A percentile compares a stretch with the other conserved stretches of the same genome.
phyloP scores from a whole-genome alignment of 2,329 filamentous ascomycete species.

The Kalaharituber pfeilii region DNA sequence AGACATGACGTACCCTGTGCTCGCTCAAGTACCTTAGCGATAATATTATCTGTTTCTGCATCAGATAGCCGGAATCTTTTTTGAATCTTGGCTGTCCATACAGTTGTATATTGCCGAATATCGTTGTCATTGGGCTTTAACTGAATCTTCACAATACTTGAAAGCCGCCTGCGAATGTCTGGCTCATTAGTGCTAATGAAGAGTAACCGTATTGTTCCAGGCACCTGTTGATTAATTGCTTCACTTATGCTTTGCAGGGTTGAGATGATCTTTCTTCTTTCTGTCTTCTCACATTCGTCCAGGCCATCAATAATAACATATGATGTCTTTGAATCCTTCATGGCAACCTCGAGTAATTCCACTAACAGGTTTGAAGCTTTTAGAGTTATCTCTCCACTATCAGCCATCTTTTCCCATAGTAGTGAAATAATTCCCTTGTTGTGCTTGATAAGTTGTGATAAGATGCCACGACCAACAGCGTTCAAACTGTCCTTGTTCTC shows the following conservation, averaged over 20 bases:
- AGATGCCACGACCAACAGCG: conserved; percentile 24
- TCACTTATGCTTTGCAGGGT: conserved; percentile 22
- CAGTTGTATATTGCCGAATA: conserved; percentile 22
- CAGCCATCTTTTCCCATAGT: conserved; percentile 23
- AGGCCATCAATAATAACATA: conserved; percentile 33
- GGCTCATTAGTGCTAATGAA: conserved; percentile 25
- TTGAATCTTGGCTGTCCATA: conserved; percentile 19
- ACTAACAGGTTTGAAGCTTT: conserved; percentile 19
- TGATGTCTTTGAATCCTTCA: conserved; percentile 21
- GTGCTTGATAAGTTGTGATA: conserved; percentile 25
- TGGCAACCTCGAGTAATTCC: conserved; percentile 25
- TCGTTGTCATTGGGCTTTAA: conserved; percentile 23
- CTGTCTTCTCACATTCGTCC: conserved; percentile 28
- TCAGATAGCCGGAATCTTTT: conserved; percentile 19
- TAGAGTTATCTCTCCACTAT: conserved; percentile 23
- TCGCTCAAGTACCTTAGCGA: conserved; percentile 15
- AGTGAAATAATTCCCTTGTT: conserved; percentile 24
- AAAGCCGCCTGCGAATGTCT: conserved; percentile 23
- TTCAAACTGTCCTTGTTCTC: conserved; percentile 22
- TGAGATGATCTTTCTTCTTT: conserved; percentile 23
- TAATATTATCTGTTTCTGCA: conserved; percentile 14
- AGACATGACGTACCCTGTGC: conserved; percentile 15
- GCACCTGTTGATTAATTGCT: background rate
- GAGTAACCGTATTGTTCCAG: conserved; percentile 23
- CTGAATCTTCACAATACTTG: conserved; percentile 18